Evolutionary conservation across 2,329 filamentous ascomycete genomes (phyloP), one percentile per base, ranked within the genome.

Genomic region (Arthrobotrys musiformis): DNA sequence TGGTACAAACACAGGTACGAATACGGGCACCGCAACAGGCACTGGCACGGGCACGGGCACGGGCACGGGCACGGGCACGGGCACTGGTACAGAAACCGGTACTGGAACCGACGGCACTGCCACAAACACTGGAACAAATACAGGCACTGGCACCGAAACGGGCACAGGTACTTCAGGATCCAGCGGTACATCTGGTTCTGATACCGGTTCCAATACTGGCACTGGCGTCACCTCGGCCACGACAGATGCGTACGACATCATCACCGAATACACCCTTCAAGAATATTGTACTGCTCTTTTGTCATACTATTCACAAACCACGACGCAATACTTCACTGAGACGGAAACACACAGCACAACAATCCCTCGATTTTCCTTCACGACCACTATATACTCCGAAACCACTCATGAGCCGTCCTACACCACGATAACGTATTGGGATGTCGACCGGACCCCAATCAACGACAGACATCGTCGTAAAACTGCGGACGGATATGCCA

Each of bases 161-260:
- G 42, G 17, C n/a, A 24, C 17, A 6, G 30, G 30, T 11, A 35
- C 30, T 35, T 5, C n/a, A n/a, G n/a, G n/a, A n/a, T n/a, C n/a
- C 6, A n/a, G 11, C 11, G 15, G 13, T 42, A 1, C 13, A 42
- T n/a, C 37, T 1, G 7, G 13, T 2, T n/a, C 37, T 15, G 37
- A 15, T 2, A 42, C 37, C 11, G 13, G 30, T 9, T 5, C 30
- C 30, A 9, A 9, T 19, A 62, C 22, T 24, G 58, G 22, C 13
- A 15, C n/a, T 15, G 37, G 13, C 13, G 28, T 8, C 19, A 15
- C 40, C 1, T 17, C 28, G 15, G n/a, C 17, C 19, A 54, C 44
- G 9, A 33, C 62, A 6, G 62, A 66, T 19, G 62, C 62, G 1
- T 66, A 66, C 22, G 62, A 66, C 19, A 54, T 66, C 30, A 66